Base-by-base conservation (phyloP, 495 filamentous ascomycete genomes). In the Lasiosphaeria miniovina region DNA sequence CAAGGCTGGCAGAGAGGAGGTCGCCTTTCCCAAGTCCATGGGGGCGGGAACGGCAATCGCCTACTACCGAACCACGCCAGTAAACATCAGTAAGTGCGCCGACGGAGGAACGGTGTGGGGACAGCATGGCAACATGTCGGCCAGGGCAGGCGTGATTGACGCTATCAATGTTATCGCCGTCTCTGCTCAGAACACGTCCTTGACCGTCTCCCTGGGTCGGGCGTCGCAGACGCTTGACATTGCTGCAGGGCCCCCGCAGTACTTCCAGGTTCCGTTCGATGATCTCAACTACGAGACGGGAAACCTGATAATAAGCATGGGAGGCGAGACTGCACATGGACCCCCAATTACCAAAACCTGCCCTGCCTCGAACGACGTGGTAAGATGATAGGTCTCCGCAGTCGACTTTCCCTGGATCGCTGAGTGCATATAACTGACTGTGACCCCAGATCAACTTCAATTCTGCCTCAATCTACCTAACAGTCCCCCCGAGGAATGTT, bases 1-100 rank as follows among this genome's bases (percentile, higher is more conserved):
- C 73, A 85, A 86, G 57, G 63, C 74, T 4, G 79, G 75, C 2
- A 76, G 68, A 33, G 62, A 70, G 0, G 65, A 77, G 14, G 61
- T 74, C 34, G 48, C 68, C 8, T 67, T 84, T 43, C 71, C 74
- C 0, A 14, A 9, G 4, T 7, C 32, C 4, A 52, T 64, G 50
- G 62, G 62, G 6, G 62, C 61, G 7, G 62, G 62, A 3, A 41
- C 43, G 4, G 58, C 48, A 3, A 14, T 34, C 1, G 62, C 49
- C 2, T 64, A 58, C 58, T 64, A 61, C 14, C 49, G 62, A 6
- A 57, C 52, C 6, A 64, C 54, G 14, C 58, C 54, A 0, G 57
- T 36, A 0, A 51, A 64, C 33, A 3, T 61, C 4, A 49, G 14
- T 6, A 14, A 38, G 3, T 64, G 62, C 36, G n/a, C 35, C n/a